Conservation (phyloP, 495 filamentous ascomycete species). For the Hamigera avellanea region DNA sequence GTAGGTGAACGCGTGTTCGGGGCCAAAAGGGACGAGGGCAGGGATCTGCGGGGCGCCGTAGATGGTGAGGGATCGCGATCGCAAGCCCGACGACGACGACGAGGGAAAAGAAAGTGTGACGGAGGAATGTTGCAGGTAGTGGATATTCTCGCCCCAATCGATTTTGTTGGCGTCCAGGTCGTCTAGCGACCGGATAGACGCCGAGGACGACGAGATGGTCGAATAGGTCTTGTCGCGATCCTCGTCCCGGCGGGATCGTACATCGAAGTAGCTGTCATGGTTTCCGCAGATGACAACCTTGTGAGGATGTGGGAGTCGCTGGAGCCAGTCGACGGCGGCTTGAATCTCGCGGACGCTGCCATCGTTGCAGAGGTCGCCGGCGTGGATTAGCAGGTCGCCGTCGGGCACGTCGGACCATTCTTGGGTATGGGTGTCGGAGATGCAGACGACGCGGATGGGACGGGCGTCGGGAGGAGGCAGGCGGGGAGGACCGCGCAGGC, state of each 20-base stretch:
- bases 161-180: slow-evolving; percentile 26
- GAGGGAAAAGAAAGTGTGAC: slow-evolving; percentile 36
- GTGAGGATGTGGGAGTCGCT: slow-evolving; percentile 54
- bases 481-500: slow-evolving; percentile 50
- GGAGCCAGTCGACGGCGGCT: slow-evolving; percentile 69
- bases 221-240: slow-evolving; percentile 29
- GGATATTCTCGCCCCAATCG: slow-evolving; percentile 45
- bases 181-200: slow-evolving; percentile 30
- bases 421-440: slow-evolving; percentile 78
- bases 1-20: slow-evolving; percentile 60
- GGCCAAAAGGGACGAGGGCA: slow-evolving; percentile 37
- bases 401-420: slow-evolving; percentile 52
- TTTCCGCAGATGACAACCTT: slow-evolving; percentile 87
- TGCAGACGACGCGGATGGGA: slow-evolving; percentile 68
- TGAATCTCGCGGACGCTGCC: slow-evolving; percentile 66
- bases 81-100: slow-evolving; percentile 1
- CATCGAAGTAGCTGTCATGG: slow-evolving; percentile 76
- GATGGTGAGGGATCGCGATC: slow-evolving; percentile 32
- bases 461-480: slow-evolving; percentile 35
- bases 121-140: slow-evolving; percentile 54
- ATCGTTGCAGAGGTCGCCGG: slow-evolving; percentile 68
- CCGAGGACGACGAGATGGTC: slow-evolving; percentile 26
- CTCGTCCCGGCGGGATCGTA: slow-evolving; percentile 28
- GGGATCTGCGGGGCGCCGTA: slow-evolving; percentile 59
- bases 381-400: slow-evolving; percentile 82